phyloP scores from a whole-genome alignment of 768 basidiomycete genomes.

The Fomitopsis serialis region DNA sequence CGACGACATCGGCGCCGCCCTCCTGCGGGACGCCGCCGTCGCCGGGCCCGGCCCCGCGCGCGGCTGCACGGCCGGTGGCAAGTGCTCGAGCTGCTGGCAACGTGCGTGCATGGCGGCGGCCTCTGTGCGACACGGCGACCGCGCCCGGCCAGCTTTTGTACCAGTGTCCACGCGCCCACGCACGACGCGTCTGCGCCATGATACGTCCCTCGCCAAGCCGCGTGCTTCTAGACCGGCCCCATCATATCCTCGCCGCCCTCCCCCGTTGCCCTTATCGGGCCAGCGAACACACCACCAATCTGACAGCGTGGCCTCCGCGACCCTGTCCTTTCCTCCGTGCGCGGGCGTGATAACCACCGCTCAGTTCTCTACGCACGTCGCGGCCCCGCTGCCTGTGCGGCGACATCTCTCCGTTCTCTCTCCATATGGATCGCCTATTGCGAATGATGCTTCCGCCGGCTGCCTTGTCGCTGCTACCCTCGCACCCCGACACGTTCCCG shows the following conservation, averaged over 20 bases:
- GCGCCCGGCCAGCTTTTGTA: not conserved
- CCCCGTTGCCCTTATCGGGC: not conserved
- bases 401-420: too few relatives aligned
- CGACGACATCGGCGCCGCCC: constrained; percentile 1
- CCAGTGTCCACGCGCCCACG: not conserved
- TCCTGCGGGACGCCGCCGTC: not conserved
- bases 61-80: not conserved
- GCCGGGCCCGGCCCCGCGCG: not conserved
- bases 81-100: constrained; percentile 5
- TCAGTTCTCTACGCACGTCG: too few relatives aligned
- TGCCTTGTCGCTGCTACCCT: too few relatives aligned
- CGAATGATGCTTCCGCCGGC: too few relatives aligned
- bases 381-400: too few relatives aligned
- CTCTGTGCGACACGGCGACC: not conserved
- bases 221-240: not conserved
- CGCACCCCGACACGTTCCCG: too few relatives aligned
- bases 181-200: not conserved
- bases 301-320: not conserved
- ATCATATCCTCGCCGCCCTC: not conserved
- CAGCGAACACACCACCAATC: not conserved
- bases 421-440: too few relatives aligned
- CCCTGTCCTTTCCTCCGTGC: not conserved
- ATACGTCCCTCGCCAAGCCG: not conserved
- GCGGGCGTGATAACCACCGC: not conserved
- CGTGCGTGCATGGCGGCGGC: constrained; percentile 13